Conservation (phyloP, 257 asterid species). For the Leonotis leonurus region DNA sequence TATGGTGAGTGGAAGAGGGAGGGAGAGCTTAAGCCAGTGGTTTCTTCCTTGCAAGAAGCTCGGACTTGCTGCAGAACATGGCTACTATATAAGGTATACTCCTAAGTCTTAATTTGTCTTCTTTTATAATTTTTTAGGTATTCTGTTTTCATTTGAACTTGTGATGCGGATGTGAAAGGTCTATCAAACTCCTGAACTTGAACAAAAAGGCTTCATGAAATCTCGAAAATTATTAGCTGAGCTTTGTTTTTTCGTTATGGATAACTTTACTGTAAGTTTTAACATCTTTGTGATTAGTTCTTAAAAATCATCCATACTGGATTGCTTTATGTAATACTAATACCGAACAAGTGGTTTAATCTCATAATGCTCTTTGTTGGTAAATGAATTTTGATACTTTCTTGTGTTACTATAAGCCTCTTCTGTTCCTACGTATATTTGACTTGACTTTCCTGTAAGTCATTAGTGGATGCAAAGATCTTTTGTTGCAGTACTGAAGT, state of each 20-base stretch:
- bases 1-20: conserved; percentile 82
- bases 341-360: neutral
- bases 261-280: neutral
- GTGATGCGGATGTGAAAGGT: neutral
- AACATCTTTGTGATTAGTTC: neutral
- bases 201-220: neutral
- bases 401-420: neutral
- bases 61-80: conserved; percentile 90
- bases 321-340: neutral
- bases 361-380: neutral
- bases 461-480: conserved; percentile 9
- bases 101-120: neutral
- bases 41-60: conserved; percentile 62
- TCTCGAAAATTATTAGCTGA: neutral
- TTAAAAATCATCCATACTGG: neutral
- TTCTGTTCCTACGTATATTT: neutral
- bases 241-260: neutral
- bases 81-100: conserved; percentile 63
- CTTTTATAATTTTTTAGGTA: neutral
- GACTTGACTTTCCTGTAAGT: neutral
- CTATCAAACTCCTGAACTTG: neutral
- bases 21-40: conserved; percentile 62
- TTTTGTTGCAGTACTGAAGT: neutral
- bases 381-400: neutral
- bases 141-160: neutral